Evolutionary conservation across 139 green algal genomes (phyloP).

Genomic region (Auxenochlorella pyrenoidosa): DNA sequence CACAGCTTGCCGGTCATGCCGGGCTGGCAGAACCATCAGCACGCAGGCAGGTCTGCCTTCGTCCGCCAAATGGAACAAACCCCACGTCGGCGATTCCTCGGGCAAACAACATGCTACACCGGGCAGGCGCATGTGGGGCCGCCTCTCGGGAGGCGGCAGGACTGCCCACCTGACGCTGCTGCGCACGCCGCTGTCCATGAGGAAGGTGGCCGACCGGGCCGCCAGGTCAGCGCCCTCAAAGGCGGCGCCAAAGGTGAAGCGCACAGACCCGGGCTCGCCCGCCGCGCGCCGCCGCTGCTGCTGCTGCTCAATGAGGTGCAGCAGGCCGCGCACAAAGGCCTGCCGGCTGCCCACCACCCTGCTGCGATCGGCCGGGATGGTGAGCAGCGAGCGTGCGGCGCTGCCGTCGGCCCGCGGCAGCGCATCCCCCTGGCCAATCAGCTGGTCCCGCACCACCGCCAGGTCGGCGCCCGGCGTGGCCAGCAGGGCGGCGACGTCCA

Average conservation of each 20-base stretch:
- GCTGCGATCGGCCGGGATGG: background rate
- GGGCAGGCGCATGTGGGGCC: no score
- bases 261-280: background rate
- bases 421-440: background rate
- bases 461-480: background rate
- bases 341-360: conserved; percentile 13
- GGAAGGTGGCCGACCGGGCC: background rate
- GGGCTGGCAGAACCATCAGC: no score
- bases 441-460: background rate
- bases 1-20: no score
- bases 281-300: background rate
- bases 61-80: background rate
- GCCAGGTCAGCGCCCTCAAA: conserved; percentile 19
- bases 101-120: no score
- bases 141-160: no score
- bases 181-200: background rate
- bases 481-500: background rate
- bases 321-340: conserved; percentile 20
- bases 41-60: background rate
- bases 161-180: background rate
- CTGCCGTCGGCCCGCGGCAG: background rate
- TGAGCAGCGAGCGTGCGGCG: background rate
- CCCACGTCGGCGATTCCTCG: no score
- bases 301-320: conserved; percentile 18
- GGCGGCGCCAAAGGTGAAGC: background rate